Conservation (phyloP, 129 eudicot species). For the Logfia minima region DNA sequence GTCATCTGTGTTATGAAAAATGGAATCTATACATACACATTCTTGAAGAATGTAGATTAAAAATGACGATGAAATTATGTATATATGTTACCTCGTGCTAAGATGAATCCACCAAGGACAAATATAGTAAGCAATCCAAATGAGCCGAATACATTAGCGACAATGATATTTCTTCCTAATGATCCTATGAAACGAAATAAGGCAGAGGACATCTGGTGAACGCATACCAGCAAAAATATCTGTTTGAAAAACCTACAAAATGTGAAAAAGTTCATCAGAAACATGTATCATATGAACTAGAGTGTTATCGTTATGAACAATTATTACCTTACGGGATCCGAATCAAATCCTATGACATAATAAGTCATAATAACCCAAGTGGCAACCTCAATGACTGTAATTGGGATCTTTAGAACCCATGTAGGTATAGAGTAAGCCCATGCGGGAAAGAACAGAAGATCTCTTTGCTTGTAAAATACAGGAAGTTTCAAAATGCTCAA, state of each 20-base stretch:
- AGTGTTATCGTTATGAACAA: slow-evolving; percentile 1
- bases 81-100: slow-evolving; percentile 62
- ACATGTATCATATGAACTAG: slow-evolving; percentile 4
- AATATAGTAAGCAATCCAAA: slow-evolving; percentile 68
- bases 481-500: slow-evolving; percentile 86
- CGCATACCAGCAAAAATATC: slow-evolving; percentile 51
- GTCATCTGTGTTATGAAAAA: slow-evolving; percentile 46
- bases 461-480: slow-evolving; percentile 88
- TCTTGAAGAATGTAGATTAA: not conserved
- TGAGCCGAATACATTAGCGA: slow-evolving; percentile 88
- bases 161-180: slow-evolving; percentile 73
- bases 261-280: not conserved
- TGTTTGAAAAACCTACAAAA: slow-evolving; percentile 70
- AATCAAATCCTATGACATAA: slow-evolving; percentile 80
- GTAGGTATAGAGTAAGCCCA: slow-evolving; percentile 85
- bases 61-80: not conserved
- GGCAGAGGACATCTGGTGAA: slow-evolving; percentile 84
- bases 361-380: slow-evolving; percentile 77
- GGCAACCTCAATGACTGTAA: slow-evolving; percentile 57
- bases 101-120: slow-evolving; percentile 86
- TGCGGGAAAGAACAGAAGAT: slow-evolving; percentile 85
- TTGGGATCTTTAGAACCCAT: slow-evolving; percentile 87
- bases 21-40: not conserved
- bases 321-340: slow-evolving; percentile 63
- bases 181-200: slow-evolving; percentile 79